These are phyloP conservation scores for Fraxinus dipetala DNA, from an alignment of 305 asterid genomes.

Conservation along the genomic window DNA sequence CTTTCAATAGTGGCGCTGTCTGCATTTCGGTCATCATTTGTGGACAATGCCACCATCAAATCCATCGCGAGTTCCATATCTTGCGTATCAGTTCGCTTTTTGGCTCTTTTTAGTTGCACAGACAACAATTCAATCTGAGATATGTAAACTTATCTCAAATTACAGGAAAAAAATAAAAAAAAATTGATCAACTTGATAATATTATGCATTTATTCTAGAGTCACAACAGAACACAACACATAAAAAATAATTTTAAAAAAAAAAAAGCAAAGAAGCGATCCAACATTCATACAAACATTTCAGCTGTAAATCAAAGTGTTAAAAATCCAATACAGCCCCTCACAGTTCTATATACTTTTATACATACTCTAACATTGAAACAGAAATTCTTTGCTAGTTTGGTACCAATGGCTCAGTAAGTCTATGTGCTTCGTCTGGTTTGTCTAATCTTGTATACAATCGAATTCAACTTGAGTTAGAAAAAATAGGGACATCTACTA, in stretches of 20 bases:
- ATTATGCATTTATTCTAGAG: background rate
- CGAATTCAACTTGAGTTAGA: background rate
- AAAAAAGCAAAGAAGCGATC: background rate
- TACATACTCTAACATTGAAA: background rate
- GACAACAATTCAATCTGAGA: slow-evolving; percentile 63
- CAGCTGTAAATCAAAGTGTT: background rate
- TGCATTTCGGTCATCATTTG: slow-evolving; percentile 56
- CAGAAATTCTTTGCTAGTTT: background rate
- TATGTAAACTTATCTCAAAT: background rate
- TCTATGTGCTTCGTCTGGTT: background rate
- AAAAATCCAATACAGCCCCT: background rate
- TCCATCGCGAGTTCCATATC: slow-evolving; percentile 93
- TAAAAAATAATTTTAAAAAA: too few relatives aligned
- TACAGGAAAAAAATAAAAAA: background rate
- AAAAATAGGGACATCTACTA: background rate
- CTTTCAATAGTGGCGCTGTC: slow-evolving; percentile 70
- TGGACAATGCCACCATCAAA: slow-evolving; percentile 66
- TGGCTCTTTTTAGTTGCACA: slow-evolving; percentile 59
- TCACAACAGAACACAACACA: background rate
- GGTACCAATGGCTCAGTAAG: background rate
- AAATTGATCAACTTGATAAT: background rate
- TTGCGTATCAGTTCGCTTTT: slow-evolving; percentile 59
- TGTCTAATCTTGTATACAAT: background rate
- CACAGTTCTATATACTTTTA: background rate
- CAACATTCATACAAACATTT: background rate